Percentiles rank a stretch among this genome's conserved stretches.
Conservation (phyloP, 495 filamentous ascomycete species). For the Tuber indicum region DNA sequence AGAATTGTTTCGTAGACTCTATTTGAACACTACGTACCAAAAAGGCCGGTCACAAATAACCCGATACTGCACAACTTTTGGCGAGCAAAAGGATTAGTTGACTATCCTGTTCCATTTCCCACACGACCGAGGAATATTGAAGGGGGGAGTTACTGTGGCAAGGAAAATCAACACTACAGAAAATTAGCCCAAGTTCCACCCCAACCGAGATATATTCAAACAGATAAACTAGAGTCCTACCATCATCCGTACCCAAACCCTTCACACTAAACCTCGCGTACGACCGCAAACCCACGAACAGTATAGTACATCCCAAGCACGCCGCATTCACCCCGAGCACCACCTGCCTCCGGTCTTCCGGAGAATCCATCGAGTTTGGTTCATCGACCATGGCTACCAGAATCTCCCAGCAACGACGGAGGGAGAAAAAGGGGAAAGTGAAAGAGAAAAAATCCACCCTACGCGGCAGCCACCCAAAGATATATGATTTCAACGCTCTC, state of each 20-base stretch:
- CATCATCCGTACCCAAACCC: conserved; percentile 31
- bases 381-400: background rate
- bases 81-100: background rate
- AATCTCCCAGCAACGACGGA: background rate
- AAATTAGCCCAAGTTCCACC: conserved; percentile 10
- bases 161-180: conserved; percentile 27
- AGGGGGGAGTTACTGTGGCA: conserved; percentile 16
- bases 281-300: background rate
- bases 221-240: conserved; percentile 11
- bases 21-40: conserved; percentile 14
- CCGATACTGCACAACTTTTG: conserved; percentile 19
- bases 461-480: background rate
- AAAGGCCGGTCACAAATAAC: conserved; percentile 21
- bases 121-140: background rate
- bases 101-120: background rate
- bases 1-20: background rate
- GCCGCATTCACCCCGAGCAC: background rate
- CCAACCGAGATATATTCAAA: background rate
- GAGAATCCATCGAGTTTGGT: background rate
- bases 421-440: background rate
- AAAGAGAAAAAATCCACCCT: background rate
- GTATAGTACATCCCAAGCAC: background rate
- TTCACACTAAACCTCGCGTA: background rate
- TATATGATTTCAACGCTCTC: background rate
- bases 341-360: background rate